These are phyloP conservation scores for Trichosanthes truncata DNA, from an alignment of 306 rosid species.

Conservation along the genomic window DNA sequence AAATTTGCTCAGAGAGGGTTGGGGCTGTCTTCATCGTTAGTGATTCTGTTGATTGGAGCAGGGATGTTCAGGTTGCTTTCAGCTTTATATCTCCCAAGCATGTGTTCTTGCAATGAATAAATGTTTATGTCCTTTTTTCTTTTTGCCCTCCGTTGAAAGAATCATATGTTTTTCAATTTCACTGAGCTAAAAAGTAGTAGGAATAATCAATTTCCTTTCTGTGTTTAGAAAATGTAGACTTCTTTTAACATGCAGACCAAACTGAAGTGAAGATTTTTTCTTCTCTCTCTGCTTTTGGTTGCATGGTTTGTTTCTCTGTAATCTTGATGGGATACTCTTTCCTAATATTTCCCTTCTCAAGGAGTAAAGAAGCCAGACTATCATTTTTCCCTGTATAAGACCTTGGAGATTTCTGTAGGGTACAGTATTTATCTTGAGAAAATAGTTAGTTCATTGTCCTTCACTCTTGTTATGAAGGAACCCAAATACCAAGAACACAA, in stretches of 20 bases:
- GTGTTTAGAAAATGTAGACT: not conserved
- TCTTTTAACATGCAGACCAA: not conserved
- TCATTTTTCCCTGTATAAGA: not conserved
- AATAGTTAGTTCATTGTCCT: not conserved
- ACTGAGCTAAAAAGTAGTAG: not conserved
- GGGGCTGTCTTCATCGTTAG: conserved; percentile 72
- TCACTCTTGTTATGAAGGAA: not conserved
- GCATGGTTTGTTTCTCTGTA: not conserved
- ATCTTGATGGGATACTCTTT: not conserved
- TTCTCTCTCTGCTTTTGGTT: not conserved
- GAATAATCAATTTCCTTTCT: not conserved
- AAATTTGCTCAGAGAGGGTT: conserved; percentile 56
- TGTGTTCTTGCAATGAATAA: not conserved
- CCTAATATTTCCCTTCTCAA: not conserved
- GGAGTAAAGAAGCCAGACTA: not conserved
- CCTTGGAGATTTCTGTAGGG: not conserved
- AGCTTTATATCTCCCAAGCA: not conserved
- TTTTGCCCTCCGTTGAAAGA: not conserved
- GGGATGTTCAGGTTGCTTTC: conserved; percentile 69
- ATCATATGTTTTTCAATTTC: not conserved
- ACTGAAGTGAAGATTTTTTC: not conserved
- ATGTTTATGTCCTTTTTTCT: not conserved
- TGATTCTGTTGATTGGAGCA: conserved; percentile 95
- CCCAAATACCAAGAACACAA: too few species aligned
- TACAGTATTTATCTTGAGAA: not conserved